Base-by-base conservation (phyloP, 23 red algal species). In the Pyropia yezoensis region DNA sequence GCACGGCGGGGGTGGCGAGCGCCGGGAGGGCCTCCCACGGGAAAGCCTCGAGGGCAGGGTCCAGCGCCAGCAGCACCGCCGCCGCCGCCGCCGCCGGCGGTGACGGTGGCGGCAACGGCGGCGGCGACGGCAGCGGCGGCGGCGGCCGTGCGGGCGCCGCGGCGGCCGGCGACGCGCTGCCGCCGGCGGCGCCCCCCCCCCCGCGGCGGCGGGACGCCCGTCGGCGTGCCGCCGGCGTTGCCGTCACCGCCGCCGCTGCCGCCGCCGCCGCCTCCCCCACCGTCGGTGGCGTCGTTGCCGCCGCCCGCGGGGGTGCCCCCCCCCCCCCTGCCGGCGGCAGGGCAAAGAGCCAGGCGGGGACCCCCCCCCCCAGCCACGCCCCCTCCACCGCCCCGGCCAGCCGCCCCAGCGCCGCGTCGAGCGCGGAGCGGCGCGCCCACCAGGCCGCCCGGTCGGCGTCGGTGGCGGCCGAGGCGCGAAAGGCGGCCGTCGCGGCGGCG, bases 11-110 rank as follows among this genome's bases (percentile, higher is more conserved):
- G 5, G 70, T 27, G 18, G 71, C 61, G 28, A 87, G 63, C 7
- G 71, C 16, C 11, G 71, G 71, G 29, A 87, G 54, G 18, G 70
- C 75, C 52, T 87, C 82, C 82, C 82, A 87, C 17, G 82, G 82
- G 18, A 87, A 69, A 11, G 33, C 53, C 71, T 87, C 82, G 22
- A 87, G 54, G 17, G 27, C 52, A 29, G 70, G 62, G 27, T 87
- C 82, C 7, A 77, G 24, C 22, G 75, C 24, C 67, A 87, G 45
- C 51, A 75, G 58, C 22, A 87, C 23, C 21, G 65, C 57, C 4
- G 65, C 82, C 50, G 20, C 22, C 3, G 49, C n/a, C 25, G 24
- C 26, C 0, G 45, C 26, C 13, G 13, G 15, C 15, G 49, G 3
- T 24, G 34, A 33, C 27, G 71, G 19, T 47, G 23, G 12, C 18